Base-by-base conservation (phyloP, 2,329 filamentous ascomycete species). In the Elsinoe batatas region DNA sequence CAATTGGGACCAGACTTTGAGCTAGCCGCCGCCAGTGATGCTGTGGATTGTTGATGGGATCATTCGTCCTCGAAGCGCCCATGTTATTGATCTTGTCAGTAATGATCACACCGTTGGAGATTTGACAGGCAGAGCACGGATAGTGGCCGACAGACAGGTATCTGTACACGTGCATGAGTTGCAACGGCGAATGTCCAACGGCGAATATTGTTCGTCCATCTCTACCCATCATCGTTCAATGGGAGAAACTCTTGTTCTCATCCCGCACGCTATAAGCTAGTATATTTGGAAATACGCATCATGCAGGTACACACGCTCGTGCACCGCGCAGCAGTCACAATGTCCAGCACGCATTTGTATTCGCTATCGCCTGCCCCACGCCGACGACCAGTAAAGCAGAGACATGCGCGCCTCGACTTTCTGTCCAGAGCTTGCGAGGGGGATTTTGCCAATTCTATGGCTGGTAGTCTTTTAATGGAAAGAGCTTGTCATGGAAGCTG, bases 81-180 rank as follows among this genome's bases (percentile, higher is more conserved):
- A 26, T 30, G 26, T 30, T 7, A 30, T 30, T 30, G 26, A 30
- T 8, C 17, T 26, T 44, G 18, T 38, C 36, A 38, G 8, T 12
- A 22, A 44, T 17, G 18, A 17, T n/a, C 44, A 49, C 36, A 26
- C 44, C 44, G 44, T 49, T 49, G 44, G 26, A 33, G 33, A 49
- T 49, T 49, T 49, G 44, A 49, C 44, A 49, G 44, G 44, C 44
- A 49, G 26, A 22, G 44, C 44, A 49, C 44, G 44, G 44, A 49
- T 49, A 17, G 26, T 30, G 26, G 26, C 26, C 26, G 26, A 8
- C 26, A 30, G 26, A 49, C 44, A 33, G 30, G 30, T 44, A 44
- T 44, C 40, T 44, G 40, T 26, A 33, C 44, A 49, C 44, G 44
- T 49, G 44, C 44, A 49, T 44, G 20, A 44, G 8, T n/a, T 38